A percentile compares a stretch with the other conserved stretches of the same genome.
phyloP scores from a whole-genome alignment of 1,284 basidiomycete genomes.

The Ceratobasidium papillatum region DNA sequence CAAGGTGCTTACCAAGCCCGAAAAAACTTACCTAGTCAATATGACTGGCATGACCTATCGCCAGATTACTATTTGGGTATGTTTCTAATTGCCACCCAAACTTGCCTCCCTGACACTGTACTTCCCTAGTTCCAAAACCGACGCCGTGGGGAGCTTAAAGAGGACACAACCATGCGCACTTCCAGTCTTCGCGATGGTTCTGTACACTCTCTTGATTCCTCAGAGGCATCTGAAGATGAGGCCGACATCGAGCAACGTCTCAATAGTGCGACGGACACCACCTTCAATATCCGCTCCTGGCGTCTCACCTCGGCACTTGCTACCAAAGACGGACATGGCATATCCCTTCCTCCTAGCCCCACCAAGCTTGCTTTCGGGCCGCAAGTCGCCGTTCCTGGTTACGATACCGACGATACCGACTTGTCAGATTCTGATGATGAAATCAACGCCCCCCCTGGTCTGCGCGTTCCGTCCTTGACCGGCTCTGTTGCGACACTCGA shows the following conservation, averaged over 20 bases:
- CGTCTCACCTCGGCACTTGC: constrained; percentile 21
- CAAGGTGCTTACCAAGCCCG: constrained; percentile 31
- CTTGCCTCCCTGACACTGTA: neutral
- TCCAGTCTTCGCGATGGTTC: constrained; percentile 5
- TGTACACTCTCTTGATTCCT: constrained; percentile 19
- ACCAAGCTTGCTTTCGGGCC: constrained; percentile 18
- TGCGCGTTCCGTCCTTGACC: constrained; percentile 13
- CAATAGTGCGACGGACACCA: constrained; percentile 11
- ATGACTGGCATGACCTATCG: constrained; percentile 43
- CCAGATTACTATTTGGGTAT: constrained; percentile 44
- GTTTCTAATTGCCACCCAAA: neutral
- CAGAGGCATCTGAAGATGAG: constrained; percentile 9
- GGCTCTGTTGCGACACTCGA: constrained; percentile 11
- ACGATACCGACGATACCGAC: constrained; percentile 11
- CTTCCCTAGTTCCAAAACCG: constrained; percentile 29
- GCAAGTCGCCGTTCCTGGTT: neutral
- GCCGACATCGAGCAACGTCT: constrained; percentile 7
- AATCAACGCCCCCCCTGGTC: neutral
- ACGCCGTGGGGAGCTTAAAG: constrained; percentile 34
- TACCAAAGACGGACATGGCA: neutral
- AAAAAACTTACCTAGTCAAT: constrained; percentile 42
- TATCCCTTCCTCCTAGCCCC: constrained; percentile 18
- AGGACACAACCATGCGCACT: neutral
- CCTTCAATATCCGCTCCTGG: constrained; percentile 35
- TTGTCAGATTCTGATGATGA: constrained; percentile 23